Evolutionary conservation across 2,329 filamentous ascomycete genomes (phyloP).

Genomic region (Torrubiella hemipterigena): DNA sequence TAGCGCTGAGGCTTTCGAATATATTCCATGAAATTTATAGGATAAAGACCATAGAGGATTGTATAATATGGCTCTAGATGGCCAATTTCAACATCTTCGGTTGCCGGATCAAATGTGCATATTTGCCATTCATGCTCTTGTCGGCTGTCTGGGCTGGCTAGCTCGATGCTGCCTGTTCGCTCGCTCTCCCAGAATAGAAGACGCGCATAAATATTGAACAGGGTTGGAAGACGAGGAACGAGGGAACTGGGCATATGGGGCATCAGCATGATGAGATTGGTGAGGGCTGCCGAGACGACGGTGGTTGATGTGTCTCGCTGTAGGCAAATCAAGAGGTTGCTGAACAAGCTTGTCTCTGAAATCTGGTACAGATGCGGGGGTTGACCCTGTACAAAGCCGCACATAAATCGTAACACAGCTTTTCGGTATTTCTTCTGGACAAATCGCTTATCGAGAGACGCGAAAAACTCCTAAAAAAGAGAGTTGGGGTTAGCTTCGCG

Average conservation of each 20-base stretch:
- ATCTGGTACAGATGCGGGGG: constrained; percentile 71
- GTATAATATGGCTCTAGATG: constrained; percentile 68
- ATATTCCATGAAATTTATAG: constrained; percentile 78
- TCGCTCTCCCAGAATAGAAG: constrained; percentile 66
- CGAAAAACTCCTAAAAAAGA: constrained; percentile 47
- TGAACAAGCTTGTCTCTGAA: constrained; percentile 59
- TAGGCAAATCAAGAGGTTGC: constrained; percentile 59
- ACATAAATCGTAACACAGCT: constrained; percentile 53
- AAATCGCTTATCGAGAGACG: constrained; percentile 52
- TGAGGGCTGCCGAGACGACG: constrained; percentile 63
- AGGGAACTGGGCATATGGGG: constrained; percentile 69
- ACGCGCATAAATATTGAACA: constrained; percentile 74
- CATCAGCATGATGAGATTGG: constrained; percentile 67
- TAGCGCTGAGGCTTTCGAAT: constrained; percentile 73
- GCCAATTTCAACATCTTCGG: constrained; percentile 49
- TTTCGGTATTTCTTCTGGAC: constrained; percentile 51
- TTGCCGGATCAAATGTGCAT: constrained; percentile 46
- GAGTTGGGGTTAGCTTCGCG: constrained; percentile 3
- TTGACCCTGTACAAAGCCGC: constrained; percentile 61
- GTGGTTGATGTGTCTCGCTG: constrained; percentile 69
- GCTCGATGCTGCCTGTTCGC: constrained; percentile 25
- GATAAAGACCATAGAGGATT: constrained; percentile 71
- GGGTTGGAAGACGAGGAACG: constrained; percentile 53
- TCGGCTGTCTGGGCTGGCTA: constrained; percentile 26
- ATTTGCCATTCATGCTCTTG: constrained; percentile 46